Base-by-base conservation (phyloP, 2,329 filamentous ascomycete genomes). In the Fusarium tuaranense region DNA sequence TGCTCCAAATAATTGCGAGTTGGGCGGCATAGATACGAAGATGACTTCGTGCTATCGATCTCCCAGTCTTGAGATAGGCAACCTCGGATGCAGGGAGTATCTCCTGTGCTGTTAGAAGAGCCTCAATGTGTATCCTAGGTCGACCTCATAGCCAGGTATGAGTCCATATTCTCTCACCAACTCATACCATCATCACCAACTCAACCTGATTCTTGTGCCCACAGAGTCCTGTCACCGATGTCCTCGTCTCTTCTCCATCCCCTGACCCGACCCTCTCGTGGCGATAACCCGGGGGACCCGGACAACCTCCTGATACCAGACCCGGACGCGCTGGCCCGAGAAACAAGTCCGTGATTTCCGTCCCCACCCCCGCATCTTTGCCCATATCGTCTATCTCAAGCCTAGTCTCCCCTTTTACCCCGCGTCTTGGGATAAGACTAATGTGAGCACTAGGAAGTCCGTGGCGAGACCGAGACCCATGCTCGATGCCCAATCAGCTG, bases 331-430 rank as follows among this genome's bases (percentile, higher is more conserved):
- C 20, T 59, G 55, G 9, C 1, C 16, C 20, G 32, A 38, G 32
- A 18, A 36, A 59, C 20, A 20, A 32, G 36, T 60, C 58, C 58
- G 58, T 44, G 58, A 60, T 41, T 60, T 60, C 58, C 58, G 58
- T 60, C 58, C 58, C 58, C 58, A 60, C 58, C 58, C 58, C 58
- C 58, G 58, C 58, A 60, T 60, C 36, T 30, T 60, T 48, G 3
- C 44, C 38, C 27, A 60, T 60, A 38, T 44, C 58, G 36, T 20
- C 38, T 41, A 60, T 60, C 58, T 38, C 36, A 22, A 22, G 34
- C n/a, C 30, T 59, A 39, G 22, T 36, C 57, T 27, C 58, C 36
- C 25, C 18, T 60, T 59, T 60, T 60, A 60, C 58, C 58, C 58
- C 58, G 58, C 58, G 58, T 60, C 58, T 44, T 41, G 36, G 57